Percentiles rank a stretch among this genome's conserved stretches.
phyloP scores from a whole-genome alignment of 2,329 filamentous ascomycete species.

The Venturia asperata region DNA sequence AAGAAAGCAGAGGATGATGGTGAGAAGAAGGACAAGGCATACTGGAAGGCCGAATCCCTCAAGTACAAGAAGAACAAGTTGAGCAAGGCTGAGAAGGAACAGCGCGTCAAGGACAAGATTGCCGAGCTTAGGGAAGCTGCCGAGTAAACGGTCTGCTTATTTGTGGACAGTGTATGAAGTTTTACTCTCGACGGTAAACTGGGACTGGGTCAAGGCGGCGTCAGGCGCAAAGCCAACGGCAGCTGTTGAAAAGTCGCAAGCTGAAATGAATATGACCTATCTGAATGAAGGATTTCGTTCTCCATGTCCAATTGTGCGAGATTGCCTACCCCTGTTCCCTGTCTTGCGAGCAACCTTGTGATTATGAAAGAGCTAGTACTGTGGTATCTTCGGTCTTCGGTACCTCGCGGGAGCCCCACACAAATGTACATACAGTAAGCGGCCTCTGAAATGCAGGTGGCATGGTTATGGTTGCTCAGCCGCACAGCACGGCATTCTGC shows the following conservation, averaged over 20 bases:
- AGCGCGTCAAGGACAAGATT: slow-evolving; percentile 86
- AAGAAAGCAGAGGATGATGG: slow-evolving; percentile 74
- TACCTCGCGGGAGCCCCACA: too few species aligned
- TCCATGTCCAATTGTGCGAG: background rate
- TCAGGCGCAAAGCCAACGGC: background rate
- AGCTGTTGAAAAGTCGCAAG: background rate
- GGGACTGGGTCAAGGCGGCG: background rate
- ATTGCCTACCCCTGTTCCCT: background rate
- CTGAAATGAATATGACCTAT: background rate
- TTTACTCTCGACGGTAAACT: background rate
- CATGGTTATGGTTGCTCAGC: background rate
- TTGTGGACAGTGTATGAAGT: background rate
- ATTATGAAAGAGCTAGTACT: too few species aligned
- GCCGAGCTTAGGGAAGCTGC: slow-evolving; percentile 57
- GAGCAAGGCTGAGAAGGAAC: slow-evolving; percentile 73
- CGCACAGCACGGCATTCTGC: background rate
- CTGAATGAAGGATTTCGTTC: background rate
- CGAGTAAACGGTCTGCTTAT: background rate
- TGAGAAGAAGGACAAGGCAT: slow-evolving; percentile 92
- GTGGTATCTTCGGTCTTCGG: too few species aligned
- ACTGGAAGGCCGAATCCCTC: slow-evolving; percentile 92
- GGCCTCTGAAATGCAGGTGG: too few species aligned
- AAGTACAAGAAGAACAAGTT: slow-evolving; percentile 78
- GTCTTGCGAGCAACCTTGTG: background rate
- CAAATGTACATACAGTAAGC: too few species aligned